Percentiles rank a stretch among this genome's conserved stretches.
Conservation (phyloP, 2,329 filamentous ascomycete genomes). For the Apiospora sp. region DNA sequence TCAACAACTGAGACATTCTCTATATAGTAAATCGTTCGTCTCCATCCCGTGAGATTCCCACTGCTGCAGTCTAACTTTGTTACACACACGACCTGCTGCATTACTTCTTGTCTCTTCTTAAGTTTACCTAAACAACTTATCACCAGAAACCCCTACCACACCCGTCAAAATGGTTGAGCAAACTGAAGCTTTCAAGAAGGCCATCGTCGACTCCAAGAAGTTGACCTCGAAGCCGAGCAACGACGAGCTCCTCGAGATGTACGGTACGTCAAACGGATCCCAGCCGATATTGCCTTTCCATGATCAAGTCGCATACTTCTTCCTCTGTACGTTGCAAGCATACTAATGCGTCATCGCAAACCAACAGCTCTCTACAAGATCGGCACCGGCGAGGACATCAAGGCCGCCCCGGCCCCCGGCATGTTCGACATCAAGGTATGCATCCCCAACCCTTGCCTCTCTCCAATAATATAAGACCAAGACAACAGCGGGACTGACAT, state of each 20-base stretch:
- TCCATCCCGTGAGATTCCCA: neutral
- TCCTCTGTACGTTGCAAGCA: neutral
- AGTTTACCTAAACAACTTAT: neutral
- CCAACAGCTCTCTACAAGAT: slow-evolving; percentile 65
- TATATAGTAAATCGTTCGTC: slow-evolving; percentile 16
- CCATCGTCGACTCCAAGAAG: slow-evolving; percentile 71
- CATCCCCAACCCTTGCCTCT: slow-evolving; percentile 25
- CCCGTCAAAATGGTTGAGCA: slow-evolving; percentile 37
- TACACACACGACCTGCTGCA: neutral
- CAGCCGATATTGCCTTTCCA: neutral
- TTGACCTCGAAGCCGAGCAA: slow-evolving; percentile 69
- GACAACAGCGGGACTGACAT: slow-evolving; percentile 22
- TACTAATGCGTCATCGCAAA: slow-evolving; percentile 23
- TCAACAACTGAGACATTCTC: slow-evolving; percentile 16
- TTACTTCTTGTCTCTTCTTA: neutral
- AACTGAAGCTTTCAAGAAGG: slow-evolving; percentile 59
- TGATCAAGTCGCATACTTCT: neutral
- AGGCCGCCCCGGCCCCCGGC: slow-evolving; percentile 65
- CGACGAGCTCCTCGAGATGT: slow-evolving; percentile 70
- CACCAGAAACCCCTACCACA: slow-evolving; percentile 11
- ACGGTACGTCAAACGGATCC: slow-evolving; percentile 53
- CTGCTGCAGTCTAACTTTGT: neutral
- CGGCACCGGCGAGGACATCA: slow-evolving; percentile 63
- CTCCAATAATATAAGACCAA: neutral
- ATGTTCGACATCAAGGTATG: slow-evolving; percentile 75